These are phyloP conservation scores for Gracilariopsis chorda DNA, from an alignment of 23 red algal genomes.

Conservation along the genomic window DNA sequence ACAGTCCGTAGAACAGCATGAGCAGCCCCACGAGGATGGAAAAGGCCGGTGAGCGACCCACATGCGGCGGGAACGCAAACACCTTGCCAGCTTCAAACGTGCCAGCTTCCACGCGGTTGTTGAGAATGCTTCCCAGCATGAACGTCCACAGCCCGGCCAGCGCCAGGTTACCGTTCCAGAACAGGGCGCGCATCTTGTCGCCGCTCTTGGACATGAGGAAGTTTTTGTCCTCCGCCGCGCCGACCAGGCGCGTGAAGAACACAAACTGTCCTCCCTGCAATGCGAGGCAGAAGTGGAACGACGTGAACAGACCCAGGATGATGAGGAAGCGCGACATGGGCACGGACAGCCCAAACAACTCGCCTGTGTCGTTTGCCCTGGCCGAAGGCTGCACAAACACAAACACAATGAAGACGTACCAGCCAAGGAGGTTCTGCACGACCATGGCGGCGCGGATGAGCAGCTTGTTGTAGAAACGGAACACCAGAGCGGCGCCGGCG, in stretches of 20 bases:
- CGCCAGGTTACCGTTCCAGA: constrained; percentile 55
- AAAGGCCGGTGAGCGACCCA: too few species aligned
- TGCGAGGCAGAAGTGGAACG: constrained; percentile 45
- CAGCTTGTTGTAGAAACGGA: background rate
- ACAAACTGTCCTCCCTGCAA: constrained; percentile 52
- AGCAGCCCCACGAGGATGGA: background rate
- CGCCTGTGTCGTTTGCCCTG: background rate
- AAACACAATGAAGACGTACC: constrained; percentile 45
- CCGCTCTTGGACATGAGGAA: background rate
- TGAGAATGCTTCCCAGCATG: constrained; percentile 14
- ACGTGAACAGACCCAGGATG: constrained; percentile 19
- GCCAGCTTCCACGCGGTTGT: background rate
- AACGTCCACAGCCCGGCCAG: constrained; percentile 40
- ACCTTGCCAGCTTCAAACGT: background rate
- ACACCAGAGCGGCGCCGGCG: background rate
- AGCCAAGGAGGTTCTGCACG: constrained; percentile 33
- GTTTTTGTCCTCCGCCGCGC: background rate
- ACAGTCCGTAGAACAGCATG: background rate
- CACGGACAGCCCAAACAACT: background rate
- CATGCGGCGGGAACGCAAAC: background rate
- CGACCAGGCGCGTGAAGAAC: constrained; percentile 29
- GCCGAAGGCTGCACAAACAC: constrained; percentile 16
- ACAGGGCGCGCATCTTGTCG: background rate
- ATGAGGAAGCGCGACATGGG: background rate
- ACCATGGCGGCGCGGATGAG: background rate